phyloP scores from a whole-genome alignment of 345 rosid species.

The Citrus inodora region DNA sequence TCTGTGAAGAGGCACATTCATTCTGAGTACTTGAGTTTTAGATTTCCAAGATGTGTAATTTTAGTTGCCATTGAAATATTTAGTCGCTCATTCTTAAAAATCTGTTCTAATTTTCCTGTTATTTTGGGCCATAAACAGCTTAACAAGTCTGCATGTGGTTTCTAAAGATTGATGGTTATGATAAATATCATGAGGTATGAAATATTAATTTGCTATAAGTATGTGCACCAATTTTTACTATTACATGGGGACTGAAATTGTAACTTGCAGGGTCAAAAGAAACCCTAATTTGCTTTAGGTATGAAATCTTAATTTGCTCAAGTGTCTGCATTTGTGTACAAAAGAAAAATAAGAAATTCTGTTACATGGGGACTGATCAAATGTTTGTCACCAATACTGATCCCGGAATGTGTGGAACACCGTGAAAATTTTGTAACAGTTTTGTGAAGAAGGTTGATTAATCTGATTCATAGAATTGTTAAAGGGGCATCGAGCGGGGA shows the following conservation, averaged over 20 bases:
- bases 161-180: slow-evolving; percentile 85
- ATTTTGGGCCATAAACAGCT: slow-evolving; percentile 80
- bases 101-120: slow-evolving; percentile 11
- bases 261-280: no score
- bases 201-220: slow-evolving; percentile 5
- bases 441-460: no score
- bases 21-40: slow-evolving; percentile 83
- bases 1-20: slow-evolving; percentile 92
- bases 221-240: not conserved
- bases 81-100: not conserved
- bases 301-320: no score
- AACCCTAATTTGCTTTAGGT: no score
- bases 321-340: no score
- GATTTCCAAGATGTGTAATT: slow-evolving; percentile 96
- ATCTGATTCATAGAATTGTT: no score
- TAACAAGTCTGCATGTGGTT: slow-evolving; percentile 80
- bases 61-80: not conserved
- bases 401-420: no score
- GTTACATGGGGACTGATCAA: no score
- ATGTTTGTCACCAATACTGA: no score
- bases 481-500: no score
- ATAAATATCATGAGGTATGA: slow-evolving; percentile 82
- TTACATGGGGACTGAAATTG: not conserved
- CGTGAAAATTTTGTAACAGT: no score
- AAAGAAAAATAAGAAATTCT: no score